A percentile compares a stretch with the other conserved stretches of the same genome.
phyloP scores from a whole-genome alignment of 2,329 filamentous ascomycete genomes.

The Aspergillus tamarii region DNA sequence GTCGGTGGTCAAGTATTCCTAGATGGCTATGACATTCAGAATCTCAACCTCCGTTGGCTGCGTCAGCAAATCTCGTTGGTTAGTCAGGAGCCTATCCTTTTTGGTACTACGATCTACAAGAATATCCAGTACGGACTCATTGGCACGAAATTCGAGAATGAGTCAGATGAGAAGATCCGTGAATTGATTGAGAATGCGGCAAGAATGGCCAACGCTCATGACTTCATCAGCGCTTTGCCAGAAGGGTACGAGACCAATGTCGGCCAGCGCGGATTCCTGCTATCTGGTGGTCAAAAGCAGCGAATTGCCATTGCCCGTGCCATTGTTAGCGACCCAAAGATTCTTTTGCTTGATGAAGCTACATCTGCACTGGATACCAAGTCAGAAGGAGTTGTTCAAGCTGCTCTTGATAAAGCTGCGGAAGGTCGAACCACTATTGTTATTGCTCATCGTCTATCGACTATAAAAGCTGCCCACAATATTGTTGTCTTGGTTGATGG shows the following conservation, averaged over 20 bases:
- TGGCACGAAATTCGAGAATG: constrained; percentile 75
- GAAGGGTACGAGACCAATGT: constrained; percentile 93
- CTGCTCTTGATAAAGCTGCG: constrained; percentile 83
- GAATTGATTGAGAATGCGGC: constrained; percentile 79
- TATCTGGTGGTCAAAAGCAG: constrained; percentile 96
- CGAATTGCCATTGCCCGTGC: constrained; percentile 93
- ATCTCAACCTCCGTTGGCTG: constrained; percentile 85
- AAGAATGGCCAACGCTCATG: constrained; percentile 89
- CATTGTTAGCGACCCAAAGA: constrained; percentile 86
- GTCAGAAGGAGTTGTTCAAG: constrained; percentile 91
- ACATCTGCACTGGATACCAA: constrained; percentile 93
- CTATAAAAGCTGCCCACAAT: constrained; percentile 91
- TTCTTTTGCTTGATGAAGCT: constrained; percentile 91
- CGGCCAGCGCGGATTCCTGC: constrained; percentile 88
- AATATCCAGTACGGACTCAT: constrained; percentile 93
- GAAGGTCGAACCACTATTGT: constrained; percentile 90
- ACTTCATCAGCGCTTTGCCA: constrained; percentile 80
- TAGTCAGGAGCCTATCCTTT: constrained; percentile 89
- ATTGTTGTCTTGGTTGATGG: constrained; percentile 92
- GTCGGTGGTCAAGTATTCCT: constrained; percentile 77
- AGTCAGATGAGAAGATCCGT: constrained; percentile 67
- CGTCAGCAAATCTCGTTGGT: constrained; percentile 91
- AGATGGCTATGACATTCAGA: constrained; percentile 80
- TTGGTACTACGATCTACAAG: constrained; percentile 82
- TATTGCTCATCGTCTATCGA: constrained; percentile 93